phyloP scores from a whole-genome alignment of 371 early-diverging fungal species.

The Mortierella sp. region DNA sequence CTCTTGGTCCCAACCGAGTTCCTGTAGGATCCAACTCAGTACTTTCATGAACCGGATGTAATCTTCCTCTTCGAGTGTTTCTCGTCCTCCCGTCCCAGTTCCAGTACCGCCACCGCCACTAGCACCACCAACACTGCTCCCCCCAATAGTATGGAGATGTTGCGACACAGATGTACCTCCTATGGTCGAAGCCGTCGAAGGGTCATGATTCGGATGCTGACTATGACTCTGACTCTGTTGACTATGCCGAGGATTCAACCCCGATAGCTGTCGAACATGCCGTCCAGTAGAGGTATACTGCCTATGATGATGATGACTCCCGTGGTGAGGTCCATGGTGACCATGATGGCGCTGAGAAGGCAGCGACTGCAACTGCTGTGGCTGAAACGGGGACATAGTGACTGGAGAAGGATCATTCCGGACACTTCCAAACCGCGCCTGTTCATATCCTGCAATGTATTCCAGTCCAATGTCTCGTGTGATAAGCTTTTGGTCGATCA shows the following conservation, averaged over 20 bases:
- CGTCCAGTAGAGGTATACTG: conserved; percentile 19
- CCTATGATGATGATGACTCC: conserved; percentile 4
- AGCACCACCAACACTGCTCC: neutral
- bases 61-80: conserved; percentile 35
- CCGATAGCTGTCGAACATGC: conserved; percentile 11
- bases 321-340: neutral
- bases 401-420: conserved; percentile 29
- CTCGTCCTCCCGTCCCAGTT: conserved; percentile 1
- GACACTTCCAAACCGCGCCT: conserved; percentile 64
- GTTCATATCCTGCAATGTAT: conserved; percentile 72
- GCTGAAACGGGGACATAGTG: conserved; percentile 17
- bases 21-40: conserved; percentile 42
- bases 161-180: neutral
- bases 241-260: conserved; percentile 3
- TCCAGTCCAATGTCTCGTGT: conserved; percentile 64
- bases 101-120: neutral
- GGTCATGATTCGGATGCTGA: conserved; percentile 22
- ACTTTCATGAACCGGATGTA: conserved; percentile 57
- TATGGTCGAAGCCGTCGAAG: conserved; percentile 15
- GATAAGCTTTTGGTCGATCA: conserved; percentile 63
- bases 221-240: neutral
- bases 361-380: neutral
- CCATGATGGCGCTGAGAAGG: conserved; percentile 11
- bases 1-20: conserved; percentile 43
- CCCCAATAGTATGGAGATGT: neutral